A percentile compares a stretch with the other conserved stretches of the same genome.
Evolutionary conservation across 768 basidiomycete species (phyloP).

Genomic region (Tulasnella sp.): DNA sequence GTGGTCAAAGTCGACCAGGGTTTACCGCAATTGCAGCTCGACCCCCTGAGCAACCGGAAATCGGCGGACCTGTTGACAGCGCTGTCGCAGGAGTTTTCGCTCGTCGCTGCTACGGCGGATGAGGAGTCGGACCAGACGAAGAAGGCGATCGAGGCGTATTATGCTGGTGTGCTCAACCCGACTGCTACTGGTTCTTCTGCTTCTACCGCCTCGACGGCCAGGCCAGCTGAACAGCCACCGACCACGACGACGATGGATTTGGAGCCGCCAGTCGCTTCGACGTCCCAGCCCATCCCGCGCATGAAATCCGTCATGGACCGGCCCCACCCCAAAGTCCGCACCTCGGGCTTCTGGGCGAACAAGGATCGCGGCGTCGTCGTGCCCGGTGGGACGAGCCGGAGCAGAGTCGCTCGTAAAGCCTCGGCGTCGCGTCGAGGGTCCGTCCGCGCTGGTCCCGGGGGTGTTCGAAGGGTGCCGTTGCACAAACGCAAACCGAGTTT

Average conservation of each 20-base stretch:
- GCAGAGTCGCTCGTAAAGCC: not conserved
- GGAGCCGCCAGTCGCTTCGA: not conserved
- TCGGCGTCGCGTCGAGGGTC: not conserved
- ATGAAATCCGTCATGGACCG: conserved; percentile 10
- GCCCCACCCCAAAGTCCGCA: conserved; percentile 4
- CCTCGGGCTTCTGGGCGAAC: conserved; percentile 15
- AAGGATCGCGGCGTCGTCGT: not conserved
- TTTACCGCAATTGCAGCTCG: not conserved
- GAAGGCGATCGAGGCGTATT: not conserved
- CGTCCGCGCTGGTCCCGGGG: not conserved
- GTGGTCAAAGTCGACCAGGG: not conserved
- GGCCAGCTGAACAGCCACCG: too few species aligned
- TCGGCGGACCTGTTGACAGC: not conserved
- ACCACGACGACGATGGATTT: too few species aligned
- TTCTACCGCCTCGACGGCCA: not conserved
- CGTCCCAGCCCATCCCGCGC: not conserved
- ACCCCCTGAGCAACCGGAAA: not conserved
- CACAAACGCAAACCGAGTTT: not conserved
- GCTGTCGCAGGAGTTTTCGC: not conserved
- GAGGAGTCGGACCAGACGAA: not conserved
- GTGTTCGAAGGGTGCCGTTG: not conserved
- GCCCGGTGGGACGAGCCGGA: not conserved
- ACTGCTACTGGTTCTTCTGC: too few species aligned
- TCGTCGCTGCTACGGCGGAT: not conserved
- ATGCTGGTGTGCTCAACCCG: not conserved